Percentiles rank a stretch among this genome's conserved stretches.
Evolutionary conservation across 768 basidiomycete genomes (phyloP).

Genomic region (Xerocomus potaroensis): DNA sequence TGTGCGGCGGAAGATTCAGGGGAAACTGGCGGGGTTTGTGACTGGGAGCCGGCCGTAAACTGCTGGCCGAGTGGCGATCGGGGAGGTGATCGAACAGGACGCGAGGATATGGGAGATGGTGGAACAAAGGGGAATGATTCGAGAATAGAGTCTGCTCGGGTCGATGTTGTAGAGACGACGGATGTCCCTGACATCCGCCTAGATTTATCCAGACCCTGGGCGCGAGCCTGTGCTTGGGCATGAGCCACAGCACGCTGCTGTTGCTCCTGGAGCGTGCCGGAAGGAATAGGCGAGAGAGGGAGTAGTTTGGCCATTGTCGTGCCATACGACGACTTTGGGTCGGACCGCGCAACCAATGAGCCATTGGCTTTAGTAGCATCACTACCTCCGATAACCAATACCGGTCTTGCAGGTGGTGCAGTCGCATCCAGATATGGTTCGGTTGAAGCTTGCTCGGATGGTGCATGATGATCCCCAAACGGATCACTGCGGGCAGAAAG

Average conservation of each 20-base stretch:
- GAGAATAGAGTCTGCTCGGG: constrained; percentile 77
- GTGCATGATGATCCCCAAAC: constrained; percentile 55
- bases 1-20: not conserved
- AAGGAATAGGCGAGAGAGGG: constrained; percentile 37
- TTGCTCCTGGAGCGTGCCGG: constrained; percentile 52
- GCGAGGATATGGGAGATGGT: constrained; percentile 83
- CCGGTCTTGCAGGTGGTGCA: constrained; percentile 48
- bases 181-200: constrained; percentile 63
- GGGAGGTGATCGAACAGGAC: constrained; percentile 69
- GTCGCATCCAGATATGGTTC: constrained; percentile 38
- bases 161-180: constrained; percentile 61
- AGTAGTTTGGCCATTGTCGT: constrained; percentile 63
- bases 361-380: constrained; percentile 68
- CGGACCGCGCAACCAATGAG: constrained; percentile 34
- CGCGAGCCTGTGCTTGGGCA: constrained; percentile 56
- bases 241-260: constrained; percentile 60
- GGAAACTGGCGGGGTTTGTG: constrained; percentile 3
- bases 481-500: constrained; percentile 41
- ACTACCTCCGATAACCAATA: constrained; percentile 54
- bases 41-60: constrained; percentile 33
- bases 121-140: constrained; percentile 89
- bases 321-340: constrained; percentile 46
- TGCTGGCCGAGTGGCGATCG: constrained; percentile 69
- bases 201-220: constrained; percentile 43
- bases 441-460: constrained; percentile 19